These are phyloP conservation scores for Yarrowia alimentaria DNA, from an alignment of 805 yeast genomes.

Conservation along the genomic window DNA sequence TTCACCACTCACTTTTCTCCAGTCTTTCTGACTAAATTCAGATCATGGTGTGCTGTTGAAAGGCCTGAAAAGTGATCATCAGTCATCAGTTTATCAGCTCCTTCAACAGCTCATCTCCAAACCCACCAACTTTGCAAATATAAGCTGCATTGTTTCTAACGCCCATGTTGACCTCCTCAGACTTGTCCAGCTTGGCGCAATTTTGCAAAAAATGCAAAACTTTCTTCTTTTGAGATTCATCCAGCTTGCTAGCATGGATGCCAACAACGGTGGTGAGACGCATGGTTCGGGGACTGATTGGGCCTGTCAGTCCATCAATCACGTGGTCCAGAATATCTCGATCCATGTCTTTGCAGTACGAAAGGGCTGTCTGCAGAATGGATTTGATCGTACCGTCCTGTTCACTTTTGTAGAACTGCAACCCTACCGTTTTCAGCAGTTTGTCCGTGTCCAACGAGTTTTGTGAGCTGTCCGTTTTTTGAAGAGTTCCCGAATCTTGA, in stretches of 20 bases:
- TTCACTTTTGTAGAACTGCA: conserved; percentile 11
- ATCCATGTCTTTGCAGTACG: conserved; percentile 9
- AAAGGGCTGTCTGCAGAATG: conserved; percentile 2
- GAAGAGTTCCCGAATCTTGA: no score
- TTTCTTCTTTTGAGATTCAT: background rate
- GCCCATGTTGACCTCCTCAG: background rate
- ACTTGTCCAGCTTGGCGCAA: background rate
- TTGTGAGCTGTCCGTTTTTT: no score
- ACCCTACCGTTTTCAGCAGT: background rate
- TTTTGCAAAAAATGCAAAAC: conserved; percentile 1
- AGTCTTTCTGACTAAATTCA: no score
- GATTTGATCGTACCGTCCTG: conserved; percentile 2
- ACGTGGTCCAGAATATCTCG: conserved; percentile 5
- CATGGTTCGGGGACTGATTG: conserved; percentile 3
- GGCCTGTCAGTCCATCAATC: conserved; percentile 4
- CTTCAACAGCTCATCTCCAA: conserved; percentile 6
- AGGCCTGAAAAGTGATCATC: no score
- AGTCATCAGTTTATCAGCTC: background rate
- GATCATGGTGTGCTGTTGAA: no score
- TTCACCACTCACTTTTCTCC: no score
- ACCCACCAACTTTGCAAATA: conserved; percentile 13
- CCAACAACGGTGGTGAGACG: conserved; percentile 16
- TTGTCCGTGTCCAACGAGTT: conserved; percentile 10
- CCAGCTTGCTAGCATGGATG: conserved; percentile 11
- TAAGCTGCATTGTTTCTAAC: conserved; percentile 9